Evolutionary conservation across 1,284 basidiomycete species (phyloP), one percentile per base, ranked within the genome.

Genomic region (Tilletia caries): DNA sequence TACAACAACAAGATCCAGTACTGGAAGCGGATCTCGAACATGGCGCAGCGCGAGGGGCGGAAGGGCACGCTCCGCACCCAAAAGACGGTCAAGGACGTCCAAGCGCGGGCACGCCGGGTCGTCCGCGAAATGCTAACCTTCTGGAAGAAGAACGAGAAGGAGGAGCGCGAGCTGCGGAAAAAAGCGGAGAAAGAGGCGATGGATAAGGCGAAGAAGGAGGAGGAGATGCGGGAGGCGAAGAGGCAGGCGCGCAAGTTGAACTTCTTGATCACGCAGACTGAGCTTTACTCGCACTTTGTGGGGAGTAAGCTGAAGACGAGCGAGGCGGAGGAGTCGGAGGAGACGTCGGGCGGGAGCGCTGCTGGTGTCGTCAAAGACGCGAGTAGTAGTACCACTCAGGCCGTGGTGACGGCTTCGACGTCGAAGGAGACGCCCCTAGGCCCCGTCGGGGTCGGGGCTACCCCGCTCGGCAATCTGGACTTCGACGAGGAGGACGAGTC

Each of bases 231-330:
- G 65, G 96, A 99, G 85, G 91, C 92, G 33, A 92, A 95, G 70
- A 88, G 96, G 66, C 94, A 97, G 85, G 92, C 95, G 2, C 89
- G 96, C 76, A 98, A 98, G 85, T 89, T 99, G 69, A 97, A 98
- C 85, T 99, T 98, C 86, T 87, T 99, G 84, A 95, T 99, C 85
- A 98, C 93, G 71, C 96, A 98, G 85, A 98, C 96, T 13, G 96
- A 99, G 84, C 88, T 98, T 13, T 99, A 98, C 85, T 96, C 93
- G 76, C 96, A 99, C 86, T 98, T 98, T 87, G 93, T 99, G 71
- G 95, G 96, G 48, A 97, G 91, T 85, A 98, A 98, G 86, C 88
- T 98, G 78, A 97, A 96, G 86, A 98, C 95, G 58, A 88, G 89
- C 69, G 95, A 97, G 82, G 89, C 95, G 32, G 92, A 96, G 84